phyloP scores from a whole-genome alignment of 2,329 filamentous ascomycete species.

The Diaporthe ilicicola region DNA sequence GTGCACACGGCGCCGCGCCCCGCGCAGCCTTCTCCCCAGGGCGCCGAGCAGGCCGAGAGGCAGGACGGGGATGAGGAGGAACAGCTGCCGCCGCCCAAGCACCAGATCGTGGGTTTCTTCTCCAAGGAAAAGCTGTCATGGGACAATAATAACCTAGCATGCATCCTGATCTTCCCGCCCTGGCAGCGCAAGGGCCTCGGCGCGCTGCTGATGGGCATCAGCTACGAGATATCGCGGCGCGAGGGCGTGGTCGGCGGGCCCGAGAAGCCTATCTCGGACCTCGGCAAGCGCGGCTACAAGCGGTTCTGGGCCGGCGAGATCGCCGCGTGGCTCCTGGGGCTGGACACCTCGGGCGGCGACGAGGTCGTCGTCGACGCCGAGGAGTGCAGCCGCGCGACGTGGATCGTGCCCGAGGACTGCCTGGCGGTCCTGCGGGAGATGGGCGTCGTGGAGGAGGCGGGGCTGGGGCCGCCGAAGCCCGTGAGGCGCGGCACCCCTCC shows the following conservation, averaged over 20 bases:
- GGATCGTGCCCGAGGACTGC: conserved; percentile 87
- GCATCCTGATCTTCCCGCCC: conserved; percentile 93
- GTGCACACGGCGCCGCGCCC: conserved; percentile 70
- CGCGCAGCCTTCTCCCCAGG: conserved; percentile 15
- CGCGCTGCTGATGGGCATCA: conserved; percentile 88
- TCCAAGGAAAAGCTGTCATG: conserved; percentile 98
- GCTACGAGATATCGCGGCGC: conserved; percentile 87
- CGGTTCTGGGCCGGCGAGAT: conserved; percentile 89
- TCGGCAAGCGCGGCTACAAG: conserved; percentile 83
- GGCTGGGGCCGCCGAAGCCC: conserved; percentile 52
- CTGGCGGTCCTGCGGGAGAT: conserved; percentile 81
- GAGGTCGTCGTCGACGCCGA: conserved; percentile 70
- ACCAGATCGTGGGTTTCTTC: conserved; percentile 91
- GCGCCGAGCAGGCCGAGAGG: not conserved
- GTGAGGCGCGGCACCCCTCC: conserved; percentile 6
- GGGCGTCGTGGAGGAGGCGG: conserved; percentile 72
- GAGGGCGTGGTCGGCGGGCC: conserved; percentile 89
- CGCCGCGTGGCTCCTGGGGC: conserved; percentile 69
- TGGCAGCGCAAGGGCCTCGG: conserved; percentile 94
- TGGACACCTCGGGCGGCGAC: conserved; percentile 46
- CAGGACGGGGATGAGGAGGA: not conserved
- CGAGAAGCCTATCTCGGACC: conserved; percentile 89
- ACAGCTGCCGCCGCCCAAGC: conserved; percentile 37
- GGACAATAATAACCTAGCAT: conserved; percentile 98
- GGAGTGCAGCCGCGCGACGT: conserved; percentile 79